These are phyloP conservation scores for Myotisia sp. DNA, from an alignment of 2,329 filamentous ascomycete species.

Conservation along the genomic window DNA sequence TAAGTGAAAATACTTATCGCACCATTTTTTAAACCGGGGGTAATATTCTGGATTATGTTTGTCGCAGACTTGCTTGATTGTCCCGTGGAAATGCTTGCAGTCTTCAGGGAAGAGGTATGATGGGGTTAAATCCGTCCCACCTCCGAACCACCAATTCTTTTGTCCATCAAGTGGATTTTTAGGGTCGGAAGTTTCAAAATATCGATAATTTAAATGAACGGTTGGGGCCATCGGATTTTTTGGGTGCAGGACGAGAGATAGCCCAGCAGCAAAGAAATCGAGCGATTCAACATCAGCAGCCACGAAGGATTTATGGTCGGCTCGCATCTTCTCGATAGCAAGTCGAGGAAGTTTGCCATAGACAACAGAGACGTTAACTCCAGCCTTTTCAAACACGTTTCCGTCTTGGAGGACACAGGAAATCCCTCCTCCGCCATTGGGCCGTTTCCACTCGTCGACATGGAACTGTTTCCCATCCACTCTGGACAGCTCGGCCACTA, in stretches of 20 bases:
- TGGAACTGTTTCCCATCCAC: conserved; percentile 74
- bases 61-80: conserved; percentile 85
- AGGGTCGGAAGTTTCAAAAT: conserved; percentile 87
- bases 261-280: conserved; percentile 86
- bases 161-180: conserved; percentile 55
- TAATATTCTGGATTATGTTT: conserved; percentile 87
- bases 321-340: conserved; percentile 84
- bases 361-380: conserved; percentile 87
- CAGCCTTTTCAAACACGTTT: conserved; percentile 94
- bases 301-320: conserved; percentile 81
- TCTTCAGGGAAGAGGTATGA: conserved; percentile 94
- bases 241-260: conserved; percentile 87
- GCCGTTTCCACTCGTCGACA: conserved; percentile 72
- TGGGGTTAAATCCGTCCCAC: conserved; percentile 85
- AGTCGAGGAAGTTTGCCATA: conserved; percentile 79
- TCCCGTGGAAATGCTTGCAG: conserved; percentile 88
- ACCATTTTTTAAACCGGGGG: conserved; percentile 93
- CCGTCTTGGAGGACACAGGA: conserved; percentile 92
- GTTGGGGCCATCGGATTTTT: conserved; percentile 94
- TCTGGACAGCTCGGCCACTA: conserved; percentile 67
- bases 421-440: conserved; percentile 81
- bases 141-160: conserved; percentile 91
- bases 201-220: conserved; percentile 94
- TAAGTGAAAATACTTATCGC: conserved; percentile 91
- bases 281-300: conserved; percentile 62